Base-by-base conservation (phyloP, 2,329 filamentous ascomycete genomes). In the Leptodontidium sp. region DNA sequence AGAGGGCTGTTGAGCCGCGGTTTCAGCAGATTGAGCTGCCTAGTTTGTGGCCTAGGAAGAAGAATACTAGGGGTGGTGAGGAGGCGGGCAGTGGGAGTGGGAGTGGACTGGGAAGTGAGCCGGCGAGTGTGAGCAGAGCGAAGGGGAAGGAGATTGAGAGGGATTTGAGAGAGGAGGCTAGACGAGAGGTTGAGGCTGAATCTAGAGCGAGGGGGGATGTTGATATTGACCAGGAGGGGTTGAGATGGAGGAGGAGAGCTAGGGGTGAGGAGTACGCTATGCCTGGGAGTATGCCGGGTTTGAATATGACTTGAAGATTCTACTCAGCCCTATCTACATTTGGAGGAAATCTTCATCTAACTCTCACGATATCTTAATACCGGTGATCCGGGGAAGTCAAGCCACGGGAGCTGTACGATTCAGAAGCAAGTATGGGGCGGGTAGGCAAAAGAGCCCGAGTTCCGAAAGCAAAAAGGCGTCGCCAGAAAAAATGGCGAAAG, bases 21-120 rank as follows among this genome's bases (percentile, higher is more conserved):
- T 96, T 96, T 79, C 93, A 96, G 78, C 92, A 96, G 77, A 95
- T 96, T 72, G 91, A 92, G 0, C 83, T 97, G 9, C 93, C 93
- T 0, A 93, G 89, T 74, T 78, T 96, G 68, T 97, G 93, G 93
- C 93, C 93, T 1, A 84, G 92, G 58, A 95, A 94, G 83, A 91
- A 89, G 82, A 97, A 94, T 74, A 94, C 93, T 0, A 83, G 93
- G 32, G 92, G 91, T 4, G 91, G 90, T 0, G 90, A 90, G 24
- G 89, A 91, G 80, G 83, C 5, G 85, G 80, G 72, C 2, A 59
- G 38, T 59, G 57, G 57, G 11, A 59, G 53, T 40, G 55, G 55
- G 32, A 58, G 52, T 35, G 67, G 61, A 29, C 75, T 64, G 12
- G 67, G 64, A 8, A 69, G 64, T 45, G 75, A 77, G 47, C 71